phyloP scores from a whole-genome alignment of 2,329 filamentous ascomycete genomes.

The Colletotrichum costaricense region DNA sequence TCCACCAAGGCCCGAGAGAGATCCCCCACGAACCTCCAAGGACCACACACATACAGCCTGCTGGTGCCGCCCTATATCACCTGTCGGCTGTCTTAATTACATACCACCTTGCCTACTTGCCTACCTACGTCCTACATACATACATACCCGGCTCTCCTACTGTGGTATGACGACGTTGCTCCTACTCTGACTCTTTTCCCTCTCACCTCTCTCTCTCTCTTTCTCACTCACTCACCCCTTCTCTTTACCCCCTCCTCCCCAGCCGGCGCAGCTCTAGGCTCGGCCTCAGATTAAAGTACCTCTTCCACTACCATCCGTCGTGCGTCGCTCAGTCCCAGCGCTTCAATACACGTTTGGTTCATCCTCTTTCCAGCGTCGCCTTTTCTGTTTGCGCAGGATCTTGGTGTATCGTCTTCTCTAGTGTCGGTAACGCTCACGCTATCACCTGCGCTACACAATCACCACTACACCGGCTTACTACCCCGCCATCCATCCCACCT shows the following conservation, averaged over 20 bases:
- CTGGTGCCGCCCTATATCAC: constrained; percentile 30
- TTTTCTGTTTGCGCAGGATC: constrained; percentile 16
- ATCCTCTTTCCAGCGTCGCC: constrained; percentile 37
- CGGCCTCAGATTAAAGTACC: constrained; percentile 23
- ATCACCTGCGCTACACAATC: constrained; percentile 22
- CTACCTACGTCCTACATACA: neutral
- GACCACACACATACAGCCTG: constrained; percentile 23
- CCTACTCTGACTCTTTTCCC: constrained; percentile 22
- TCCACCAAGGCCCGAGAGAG: neutral
- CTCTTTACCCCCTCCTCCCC: constrained; percentile 15
- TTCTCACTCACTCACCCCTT: constrained; percentile 16
- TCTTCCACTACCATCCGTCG: constrained; percentile 1
- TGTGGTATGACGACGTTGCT: constrained; percentile 37
- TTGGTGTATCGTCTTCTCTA: constrained; percentile 8
- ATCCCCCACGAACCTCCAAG: constrained; percentile 23
- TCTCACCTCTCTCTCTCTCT: constrained; percentile 2
- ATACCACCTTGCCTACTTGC: constrained; percentile 22
- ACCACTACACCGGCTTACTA: constrained; percentile 22
- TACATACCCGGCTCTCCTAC: constrained; percentile 25
- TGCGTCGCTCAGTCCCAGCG: constrained; percentile 6
- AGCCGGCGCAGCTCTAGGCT: constrained; percentile 20
- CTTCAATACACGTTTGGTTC: constrained; percentile 11
- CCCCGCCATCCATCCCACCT: constrained; percentile 35
- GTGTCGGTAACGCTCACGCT: constrained; percentile 25
- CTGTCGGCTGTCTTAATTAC: constrained; percentile 31